Conservation (phyloP, 108 stramenopile genomes). For the Aureococcus anophagefferens region DNA sequence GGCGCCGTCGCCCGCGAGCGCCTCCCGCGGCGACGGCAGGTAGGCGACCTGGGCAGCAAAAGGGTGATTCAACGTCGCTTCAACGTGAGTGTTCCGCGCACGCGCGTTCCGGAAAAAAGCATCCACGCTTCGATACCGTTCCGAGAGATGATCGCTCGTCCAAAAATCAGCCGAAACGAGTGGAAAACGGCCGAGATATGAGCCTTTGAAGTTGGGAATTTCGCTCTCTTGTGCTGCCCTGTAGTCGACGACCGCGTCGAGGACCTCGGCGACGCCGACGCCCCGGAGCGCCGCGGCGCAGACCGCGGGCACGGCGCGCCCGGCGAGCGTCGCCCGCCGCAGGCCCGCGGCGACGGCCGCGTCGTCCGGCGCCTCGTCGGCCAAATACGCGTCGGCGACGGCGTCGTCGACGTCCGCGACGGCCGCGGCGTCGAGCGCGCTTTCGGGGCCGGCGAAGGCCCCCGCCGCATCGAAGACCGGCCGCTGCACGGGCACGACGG, state of each 20-base stretch:
- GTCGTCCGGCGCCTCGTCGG: conserved; percentile 36
- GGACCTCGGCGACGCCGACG: conserved; percentile 78
- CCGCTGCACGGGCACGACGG: conserved; percentile 61
- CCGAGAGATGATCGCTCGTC: no score
- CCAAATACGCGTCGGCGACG: conserved; percentile 64
- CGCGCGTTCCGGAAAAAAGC: no score
- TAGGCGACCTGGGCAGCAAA: no score
- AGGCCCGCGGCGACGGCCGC: conserved; percentile 43
- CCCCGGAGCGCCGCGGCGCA: conserved; percentile 73
- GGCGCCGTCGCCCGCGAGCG: neutral
- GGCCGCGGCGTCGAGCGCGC: neutral
- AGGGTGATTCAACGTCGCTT: no score
- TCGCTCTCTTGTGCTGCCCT: no score
- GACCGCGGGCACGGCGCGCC: conserved; percentile 32
- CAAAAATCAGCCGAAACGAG: no score
- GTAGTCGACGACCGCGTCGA: conserved; percentile 86
- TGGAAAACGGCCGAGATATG: no score
- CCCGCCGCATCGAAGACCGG: conserved; percentile 38
- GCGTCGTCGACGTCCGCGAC: conserved; percentile 70
- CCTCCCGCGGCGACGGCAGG: conserved; percentile 84
- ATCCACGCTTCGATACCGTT: no score
- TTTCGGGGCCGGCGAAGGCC: neutral
- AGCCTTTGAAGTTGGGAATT: no score
- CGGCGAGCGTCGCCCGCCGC: conserved; percentile 52
- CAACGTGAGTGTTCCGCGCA: no score